phyloP scores from a whole-genome alignment of 306 rosid species.

The Trichosanthes truncata region DNA sequence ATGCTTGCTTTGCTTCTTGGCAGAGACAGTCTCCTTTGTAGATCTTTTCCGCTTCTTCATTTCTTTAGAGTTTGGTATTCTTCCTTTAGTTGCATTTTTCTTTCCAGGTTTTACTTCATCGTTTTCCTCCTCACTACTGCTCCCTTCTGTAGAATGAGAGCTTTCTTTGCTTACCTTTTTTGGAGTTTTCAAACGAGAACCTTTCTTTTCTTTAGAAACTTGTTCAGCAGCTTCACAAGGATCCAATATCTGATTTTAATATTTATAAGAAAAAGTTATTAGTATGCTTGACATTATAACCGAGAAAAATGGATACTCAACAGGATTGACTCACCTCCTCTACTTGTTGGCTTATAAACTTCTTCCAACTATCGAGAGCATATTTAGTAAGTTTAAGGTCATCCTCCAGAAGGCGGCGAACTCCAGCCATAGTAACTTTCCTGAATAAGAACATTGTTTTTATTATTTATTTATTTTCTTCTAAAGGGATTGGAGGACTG shows the following conservation, averaged over 20 bases:
- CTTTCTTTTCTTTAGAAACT: conserved; percentile 40
- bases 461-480: neutral
- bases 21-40: conserved; percentile 36
- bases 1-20: conserved; percentile 55
- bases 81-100: conserved; percentile 43
- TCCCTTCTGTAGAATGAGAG: conserved; percentile 38
- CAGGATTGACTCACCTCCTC: conserved; percentile 47
- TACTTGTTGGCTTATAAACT: conserved; percentile 60
- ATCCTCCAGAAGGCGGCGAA: conserved; percentile 80
- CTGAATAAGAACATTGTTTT: conserved; percentile 27
- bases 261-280: conserved; percentile 5
- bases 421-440: conserved; percentile 60
- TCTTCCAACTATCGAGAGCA: conserved; percentile 64
- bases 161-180: conserved; percentile 46
- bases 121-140: conserved; percentile 38
- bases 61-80: conserved; percentile 30
- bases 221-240: conserved; percentile 39
- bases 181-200: conserved; percentile 36
- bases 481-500: neutral
- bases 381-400: conserved; percentile 63
- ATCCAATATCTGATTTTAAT: conserved; percentile 34
- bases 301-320: neutral
- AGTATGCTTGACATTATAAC: neutral
- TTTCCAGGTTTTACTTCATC: conserved; percentile 50
- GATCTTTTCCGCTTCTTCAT: conserved; percentile 52